Percentiles rank a stretch among this genome's conserved stretches.
Evolutionary conservation across 495 filamentous ascomycete species (phyloP).

Genomic region (Ascodesmis nigricans): DNA sequence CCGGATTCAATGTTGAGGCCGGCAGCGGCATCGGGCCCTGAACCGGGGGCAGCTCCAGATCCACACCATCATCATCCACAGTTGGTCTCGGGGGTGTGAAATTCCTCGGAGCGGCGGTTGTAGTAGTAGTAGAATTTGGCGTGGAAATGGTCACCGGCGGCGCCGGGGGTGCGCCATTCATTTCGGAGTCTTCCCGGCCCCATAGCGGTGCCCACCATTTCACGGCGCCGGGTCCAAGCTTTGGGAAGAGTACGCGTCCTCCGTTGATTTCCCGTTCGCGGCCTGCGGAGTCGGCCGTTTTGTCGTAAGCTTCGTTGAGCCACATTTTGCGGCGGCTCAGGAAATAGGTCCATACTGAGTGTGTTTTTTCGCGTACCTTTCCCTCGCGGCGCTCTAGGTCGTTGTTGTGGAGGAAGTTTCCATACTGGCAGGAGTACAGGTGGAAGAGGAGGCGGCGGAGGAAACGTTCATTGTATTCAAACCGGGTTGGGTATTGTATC

Average conservation of each 20-base stretch:
- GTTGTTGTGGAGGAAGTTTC: constrained; percentile 86
- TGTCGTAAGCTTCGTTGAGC: constrained; percentile 55
- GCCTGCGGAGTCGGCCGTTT: constrained; percentile 46
- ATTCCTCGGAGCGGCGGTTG: too few relatives aligned
- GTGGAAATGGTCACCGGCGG: too few relatives aligned
- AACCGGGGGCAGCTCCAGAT: too few relatives aligned
- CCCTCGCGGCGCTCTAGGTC: constrained; percentile 74
- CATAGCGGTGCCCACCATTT: constrained; percentile 89
- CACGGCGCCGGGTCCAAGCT: constrained; percentile 33
- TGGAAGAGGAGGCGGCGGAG: constrained; percentile 79
- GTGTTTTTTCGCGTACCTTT: constrained; percentile 45
- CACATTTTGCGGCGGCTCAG: constrained; percentile 57
- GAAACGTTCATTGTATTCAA: constrained; percentile 95
- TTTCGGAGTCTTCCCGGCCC: constrained; percentile 64
- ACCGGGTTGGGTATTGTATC: constrained; percentile 66
- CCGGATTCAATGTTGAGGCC: too few relatives aligned
- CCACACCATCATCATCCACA: too few relatives aligned
- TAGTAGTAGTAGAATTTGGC: too few relatives aligned
- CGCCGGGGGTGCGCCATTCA: constrained; percentile 59
- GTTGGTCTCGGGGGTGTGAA: too few relatives aligned
- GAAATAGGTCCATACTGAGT: constrained; percentile 93
- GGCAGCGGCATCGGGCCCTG: too few relatives aligned
- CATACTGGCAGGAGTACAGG: constrained; percentile 88
- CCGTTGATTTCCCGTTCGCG: constrained; percentile 37
- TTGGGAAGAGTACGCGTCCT: constrained; percentile 69